Evolutionary conservation across 768 basidiomycete genomes (phyloP).

Genomic region (Tylopilus felleus): DNA sequence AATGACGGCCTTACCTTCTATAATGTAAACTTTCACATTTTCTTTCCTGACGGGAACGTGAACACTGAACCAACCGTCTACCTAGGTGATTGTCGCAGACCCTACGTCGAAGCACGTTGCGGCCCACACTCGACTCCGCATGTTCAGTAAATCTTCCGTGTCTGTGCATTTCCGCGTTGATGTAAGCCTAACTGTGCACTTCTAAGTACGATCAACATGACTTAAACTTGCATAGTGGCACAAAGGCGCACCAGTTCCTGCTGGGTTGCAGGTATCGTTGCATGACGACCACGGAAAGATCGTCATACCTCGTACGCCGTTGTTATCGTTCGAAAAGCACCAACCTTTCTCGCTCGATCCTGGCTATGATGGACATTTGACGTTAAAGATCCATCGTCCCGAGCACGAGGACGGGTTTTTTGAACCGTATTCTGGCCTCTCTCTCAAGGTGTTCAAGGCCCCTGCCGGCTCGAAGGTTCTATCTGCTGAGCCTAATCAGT

Average conservation of each 20-base stretch:
- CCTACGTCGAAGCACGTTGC: conserved; percentile 7
- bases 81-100: conserved; percentile 9
- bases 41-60: neutral
- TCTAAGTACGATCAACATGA: neutral
- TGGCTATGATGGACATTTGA: conserved; percentile 5
- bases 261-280: conserved; percentile 4
- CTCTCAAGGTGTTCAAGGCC: neutral
- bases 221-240: conserved; percentile 1
- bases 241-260: neutral
- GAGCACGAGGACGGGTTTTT: neutral
- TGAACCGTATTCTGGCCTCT: conserved; percentile 8
- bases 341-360: neutral
- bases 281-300: conserved; percentile 4
- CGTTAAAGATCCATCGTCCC: conserved; percentile 3
- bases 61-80: neutral
- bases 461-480: neutral
- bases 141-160: neutral
- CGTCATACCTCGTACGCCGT: neutral
- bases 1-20: conserved; percentile 1
- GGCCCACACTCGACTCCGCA: conserved; percentile 8
- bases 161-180: neutral
- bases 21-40: neutral
- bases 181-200: neutral
- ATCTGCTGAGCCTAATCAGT: neutral
- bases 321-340: neutral